Percentiles rank a stretch among this genome's conserved stretches.
Evolutionary conservation across 257 asterid species (phyloP).

Genomic region (Jacaranda copaia): DNA sequence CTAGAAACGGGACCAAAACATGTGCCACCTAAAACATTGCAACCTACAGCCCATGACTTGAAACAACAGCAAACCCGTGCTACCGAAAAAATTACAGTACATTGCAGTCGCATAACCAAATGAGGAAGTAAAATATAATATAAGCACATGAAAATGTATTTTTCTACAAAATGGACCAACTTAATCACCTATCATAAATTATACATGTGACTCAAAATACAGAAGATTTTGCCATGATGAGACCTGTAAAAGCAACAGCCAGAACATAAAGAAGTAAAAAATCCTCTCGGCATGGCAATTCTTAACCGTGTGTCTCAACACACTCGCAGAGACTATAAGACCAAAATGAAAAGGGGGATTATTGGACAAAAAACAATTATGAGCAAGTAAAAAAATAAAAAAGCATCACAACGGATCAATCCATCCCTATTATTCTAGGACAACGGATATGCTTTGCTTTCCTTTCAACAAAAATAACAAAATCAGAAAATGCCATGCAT

Average conservation of each 20-base stretch:
- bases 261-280: too few relatives aligned
- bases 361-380: neutral
- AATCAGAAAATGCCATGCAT: neutral
- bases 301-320: too few relatives aligned
- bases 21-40: neutral
- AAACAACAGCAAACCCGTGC: neutral
- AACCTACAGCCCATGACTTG: neutral
- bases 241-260: too few relatives aligned
- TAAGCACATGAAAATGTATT: too few relatives aligned
- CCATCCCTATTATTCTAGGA: neutral
- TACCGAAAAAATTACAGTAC: too few relatives aligned
- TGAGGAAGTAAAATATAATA: too few relatives aligned
- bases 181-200: too few relatives aligned
- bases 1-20: neutral
- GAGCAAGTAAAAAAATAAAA: neutral
- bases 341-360: neutral
- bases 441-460: neutral
- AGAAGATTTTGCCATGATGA: too few relatives aligned
- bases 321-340: neutral
- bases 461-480: neutral
- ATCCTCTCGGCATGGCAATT: too few relatives aligned
- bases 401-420: neutral
- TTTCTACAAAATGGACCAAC: too few relatives aligned
- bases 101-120: too few relatives aligned
- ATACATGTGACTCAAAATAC: too few relatives aligned